phyloP scores from a whole-genome alignment of 495 filamentous ascomycete genomes.

The Aspergillus bertholletiae region DNA sequence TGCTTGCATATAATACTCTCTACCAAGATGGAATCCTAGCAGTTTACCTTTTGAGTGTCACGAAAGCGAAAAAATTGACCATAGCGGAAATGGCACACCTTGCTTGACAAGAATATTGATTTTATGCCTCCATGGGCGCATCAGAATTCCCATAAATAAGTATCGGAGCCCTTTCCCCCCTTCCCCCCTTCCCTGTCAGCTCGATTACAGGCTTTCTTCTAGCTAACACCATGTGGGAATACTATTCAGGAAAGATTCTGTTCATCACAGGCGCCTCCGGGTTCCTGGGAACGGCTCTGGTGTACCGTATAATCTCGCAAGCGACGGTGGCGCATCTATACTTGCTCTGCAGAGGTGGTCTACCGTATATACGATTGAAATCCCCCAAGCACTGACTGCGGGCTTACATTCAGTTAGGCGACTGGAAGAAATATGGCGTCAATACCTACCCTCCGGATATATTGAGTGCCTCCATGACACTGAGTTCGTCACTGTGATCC shows the following conservation, averaged over 20 bases:
- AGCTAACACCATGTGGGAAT: constrained; percentile 14
- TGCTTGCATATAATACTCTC: too few species aligned
- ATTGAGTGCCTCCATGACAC: background rate
- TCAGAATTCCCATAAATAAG: too few species aligned
- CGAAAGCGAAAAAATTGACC: too few species aligned
- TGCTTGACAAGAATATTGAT: too few species aligned
- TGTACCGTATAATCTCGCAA: constrained; percentile 6
- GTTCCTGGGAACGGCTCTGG: constrained; percentile 17
- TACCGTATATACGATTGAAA: constrained; percentile 2
- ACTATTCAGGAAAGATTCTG: constrained; percentile 7
- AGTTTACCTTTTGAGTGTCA: too few species aligned
- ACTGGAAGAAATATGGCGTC: constrained; percentile 3
- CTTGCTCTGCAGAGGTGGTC: constrained; percentile 14
- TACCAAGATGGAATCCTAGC: too few species aligned
- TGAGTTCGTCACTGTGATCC: background rate
- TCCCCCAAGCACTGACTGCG: background rate
- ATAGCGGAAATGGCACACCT: too few species aligned
- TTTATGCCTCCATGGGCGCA: too few species aligned
- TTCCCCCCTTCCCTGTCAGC: too few species aligned
- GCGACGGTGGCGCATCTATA: constrained; percentile 5
- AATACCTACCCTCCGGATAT: constrained; percentile 2
- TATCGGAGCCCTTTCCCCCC: too few species aligned
- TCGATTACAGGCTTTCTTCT: background rate
- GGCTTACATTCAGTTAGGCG: background rate
- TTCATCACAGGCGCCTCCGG: constrained; percentile 19